Percentiles rank a stretch among this genome's conserved stretches.
Conservation (phyloP, 805 yeast genomes). For the Kluyveromyces dobzhanskii region DNA sequence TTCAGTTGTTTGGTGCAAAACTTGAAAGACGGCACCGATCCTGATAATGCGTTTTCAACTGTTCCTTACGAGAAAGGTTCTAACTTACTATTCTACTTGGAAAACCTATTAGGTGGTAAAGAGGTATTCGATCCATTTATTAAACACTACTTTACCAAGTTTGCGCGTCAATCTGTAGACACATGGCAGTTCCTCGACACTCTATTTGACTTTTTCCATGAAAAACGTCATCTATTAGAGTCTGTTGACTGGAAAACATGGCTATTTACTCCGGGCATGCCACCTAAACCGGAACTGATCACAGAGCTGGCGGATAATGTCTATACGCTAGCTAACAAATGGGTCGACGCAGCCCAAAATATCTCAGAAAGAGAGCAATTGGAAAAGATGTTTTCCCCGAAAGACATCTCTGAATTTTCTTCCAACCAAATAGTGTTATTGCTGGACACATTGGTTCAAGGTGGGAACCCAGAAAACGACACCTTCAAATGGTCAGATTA, state of each 20-base stretch:
- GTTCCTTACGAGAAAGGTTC: slow-evolving; percentile 92
- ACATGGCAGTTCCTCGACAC: slow-evolving; percentile 74
- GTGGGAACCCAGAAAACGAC: slow-evolving; percentile 15
- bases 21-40: slow-evolving; percentile 62
- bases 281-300: slow-evolving; percentile 78
- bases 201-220: slow-evolving; percentile 53
- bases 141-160: slow-evolving; percentile 65
- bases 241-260: slow-evolving; percentile 78
- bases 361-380: slow-evolving; percentile 15
- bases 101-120: slow-evolving; percentile 56
- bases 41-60: slow-evolving; percentile 81
- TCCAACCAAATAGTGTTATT: slow-evolving; percentile 77
- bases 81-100: slow-evolving; percentile 67
- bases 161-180: slow-evolving; percentile 64
- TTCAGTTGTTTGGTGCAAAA: slow-evolving; percentile 63
- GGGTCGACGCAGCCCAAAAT: slow-evolving; percentile 40
- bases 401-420: slow-evolving; percentile 50
- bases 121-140: slow-evolving; percentile 70
- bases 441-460: slow-evolving; percentile 56
- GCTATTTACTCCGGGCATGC: slow-evolving; percentile 78
- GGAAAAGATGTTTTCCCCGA: slow-evolving; percentile 31
- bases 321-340: slow-evolving; percentile 51
- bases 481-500: slow-evolving; percentile 30
- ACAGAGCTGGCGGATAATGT: slow-evolving; percentile 72
- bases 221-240: slow-evolving; percentile 47